A percentile compares a stretch with the other conserved stretches of the same genome.
phyloP scores from a whole-genome alignment of 345 rosid genomes.

The Microthlaspi erraticum region DNA sequence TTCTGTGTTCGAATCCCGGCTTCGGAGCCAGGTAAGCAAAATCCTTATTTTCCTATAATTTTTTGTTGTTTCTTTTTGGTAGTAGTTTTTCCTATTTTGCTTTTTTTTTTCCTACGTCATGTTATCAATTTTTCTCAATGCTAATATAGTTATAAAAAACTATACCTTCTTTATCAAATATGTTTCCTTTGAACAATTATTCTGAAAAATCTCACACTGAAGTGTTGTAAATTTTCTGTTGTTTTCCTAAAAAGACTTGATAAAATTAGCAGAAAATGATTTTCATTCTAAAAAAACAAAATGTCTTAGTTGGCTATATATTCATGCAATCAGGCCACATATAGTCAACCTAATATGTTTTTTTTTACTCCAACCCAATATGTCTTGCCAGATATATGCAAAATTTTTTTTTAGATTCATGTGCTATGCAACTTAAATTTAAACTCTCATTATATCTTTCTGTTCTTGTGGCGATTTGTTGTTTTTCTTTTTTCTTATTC shows the following conservation, averaged over 20 bases:
- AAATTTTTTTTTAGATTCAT: background rate
- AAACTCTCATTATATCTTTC: background rate
- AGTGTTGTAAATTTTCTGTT: background rate
- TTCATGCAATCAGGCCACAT: constrained; percentile 14
- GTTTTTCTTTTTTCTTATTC: background rate
- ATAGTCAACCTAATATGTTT: constrained; percentile 9
- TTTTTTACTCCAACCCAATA: background rate
- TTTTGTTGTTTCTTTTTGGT: background rate
- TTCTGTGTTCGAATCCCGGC: constrained; percentile 58
- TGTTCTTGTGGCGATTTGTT: constrained; percentile 20
- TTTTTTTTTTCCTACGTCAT: constrained; percentile 26
- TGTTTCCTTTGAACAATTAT: background rate
- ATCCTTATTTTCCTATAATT: constrained; percentile 21
- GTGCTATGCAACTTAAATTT: background rate
- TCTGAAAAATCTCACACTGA: background rate
- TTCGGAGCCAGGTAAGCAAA: constrained; percentile 54
- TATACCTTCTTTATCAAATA: background rate
- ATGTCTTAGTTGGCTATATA: constrained; percentile 3
- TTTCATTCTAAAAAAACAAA: constrained; percentile 8
- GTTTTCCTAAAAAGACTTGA: constrained; percentile 2
- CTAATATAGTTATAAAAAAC: background rate
- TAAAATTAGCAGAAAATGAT: background rate
- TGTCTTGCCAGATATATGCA: constrained; percentile 8
- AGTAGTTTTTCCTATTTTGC: background rate
- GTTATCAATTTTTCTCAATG: background rate